Evolutionary conservation across 495 filamentous ascomycete species (phyloP), one percentile per base, ranked within the genome.

Genomic region (Neurospora sp.): DNA sequence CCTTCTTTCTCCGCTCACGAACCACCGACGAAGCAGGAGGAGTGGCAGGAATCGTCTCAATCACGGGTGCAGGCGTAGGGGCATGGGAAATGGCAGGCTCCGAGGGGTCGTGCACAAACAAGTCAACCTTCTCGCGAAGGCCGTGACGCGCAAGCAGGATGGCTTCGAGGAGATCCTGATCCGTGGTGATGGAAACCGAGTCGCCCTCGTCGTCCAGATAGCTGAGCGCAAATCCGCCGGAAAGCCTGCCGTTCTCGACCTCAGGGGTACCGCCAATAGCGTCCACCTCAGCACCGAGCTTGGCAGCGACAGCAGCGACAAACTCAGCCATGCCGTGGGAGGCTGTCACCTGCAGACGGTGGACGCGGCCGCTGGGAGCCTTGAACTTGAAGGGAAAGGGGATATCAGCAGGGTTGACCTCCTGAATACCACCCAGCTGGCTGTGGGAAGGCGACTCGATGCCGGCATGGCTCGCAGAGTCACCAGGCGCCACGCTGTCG

Each of bases 371-470:
- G 80, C 93, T 96, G 18, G 96, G 96, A 5, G 96, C 94, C 84
- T 99, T 98, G 88, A 99, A 99, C 82, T 99, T 99, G 90, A 99
- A 98, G 35, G 94, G 89, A 84, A 98, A 99, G 0, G 96, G 93
- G 12, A 85, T 80, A 71, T 94, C 92, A 78, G 91, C 89, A 0
- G 87, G 83, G 27, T 88, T 78, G 10, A 84, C 76, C 37, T 87
- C 86, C 1, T 76, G 77, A 9, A 74, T 69, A 39, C 69, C 10
- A 75, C 80, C 85, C 38, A 90, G 73, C 10, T 85, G 83, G 54
- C 90, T 93, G 71, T 92, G 91, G 4, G 88, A 85, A 39, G 91
- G 93, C 35, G 91, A 92, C 23, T 97, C 93, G 9, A 86, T 86
- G 48, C 95, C 96, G 72, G 93, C 88, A 76, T 98, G 96, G 39